Evolutionary conservation across 2,329 filamentous ascomycete genomes (phyloP).

Genomic region (Lachnellula suecica): DNA sequence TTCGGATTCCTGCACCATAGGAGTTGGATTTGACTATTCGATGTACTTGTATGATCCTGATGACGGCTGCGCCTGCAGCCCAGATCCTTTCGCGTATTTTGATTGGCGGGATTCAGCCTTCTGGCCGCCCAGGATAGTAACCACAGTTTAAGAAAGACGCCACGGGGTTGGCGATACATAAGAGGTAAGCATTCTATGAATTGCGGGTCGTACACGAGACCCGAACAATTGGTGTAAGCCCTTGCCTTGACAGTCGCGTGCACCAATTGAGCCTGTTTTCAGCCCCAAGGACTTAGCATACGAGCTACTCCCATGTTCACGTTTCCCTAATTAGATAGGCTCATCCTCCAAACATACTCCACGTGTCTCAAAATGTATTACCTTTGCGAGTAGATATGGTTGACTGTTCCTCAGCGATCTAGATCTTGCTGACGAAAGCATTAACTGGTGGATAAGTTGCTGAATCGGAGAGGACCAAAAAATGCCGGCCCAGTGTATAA

Average conservation of each 20-base stretch:
- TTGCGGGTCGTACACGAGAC: neutral
- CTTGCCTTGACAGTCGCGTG: neutral
- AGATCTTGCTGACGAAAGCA: too few species aligned
- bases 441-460: too few species aligned
- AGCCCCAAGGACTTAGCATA: neutral
- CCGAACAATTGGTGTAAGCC: neutral
- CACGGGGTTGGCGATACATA: neutral
- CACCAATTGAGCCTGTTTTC: neutral
- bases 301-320: too few species aligned
- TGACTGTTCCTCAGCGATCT: neutral
- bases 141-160: neutral
- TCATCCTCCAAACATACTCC: neutral
- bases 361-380: neutral
- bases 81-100: slow-evolving; percentile 2
- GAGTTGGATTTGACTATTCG: neutral
- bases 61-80: slow-evolving; percentile 1
- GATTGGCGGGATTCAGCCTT: neutral
- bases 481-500: too few species aligned
- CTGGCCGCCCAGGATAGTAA: neutral
- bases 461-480: too few species aligned
- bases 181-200: neutral
- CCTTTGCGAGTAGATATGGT: too few species aligned
- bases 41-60: too few species aligned
- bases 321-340: too few species aligned
- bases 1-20: too few species aligned